Evolutionary conservation across 352 stramenopile species (phyloP), one percentile per base, ranked within the genome.

Genomic region (Phytophthora agathidicida): DNA sequence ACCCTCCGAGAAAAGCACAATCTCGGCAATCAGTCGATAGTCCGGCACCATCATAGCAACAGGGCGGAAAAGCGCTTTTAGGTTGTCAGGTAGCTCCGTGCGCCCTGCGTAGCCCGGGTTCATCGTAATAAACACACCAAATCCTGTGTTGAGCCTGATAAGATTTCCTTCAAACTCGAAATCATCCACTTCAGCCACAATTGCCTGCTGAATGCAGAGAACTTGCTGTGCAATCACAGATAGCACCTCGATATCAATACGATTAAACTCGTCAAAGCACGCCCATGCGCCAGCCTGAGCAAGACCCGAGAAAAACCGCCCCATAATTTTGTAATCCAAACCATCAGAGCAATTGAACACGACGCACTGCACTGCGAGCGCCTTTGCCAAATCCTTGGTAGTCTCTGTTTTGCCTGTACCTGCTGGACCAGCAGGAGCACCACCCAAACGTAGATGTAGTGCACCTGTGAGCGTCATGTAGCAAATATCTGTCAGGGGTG

Each of bases 241-340:
- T 4, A 98, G 55, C 19, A 98, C 94, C 60, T 98, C 94, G 42
- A 98, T 98, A 64, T 98, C 93, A 41, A 98, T 98, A 19, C 94
- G 91, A 60, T 98, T 98, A 66, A 98, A 98, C 66, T 98, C 94
- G 55, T 98, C 94, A 67, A 98, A 98, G 70, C 94, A 98, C 7
- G 92, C 94, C 94, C 94, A 98, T 7, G 94, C 92, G 4, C 93
- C 93, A 3, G 92, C 88, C 52, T 98, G 93, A 2, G 93, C 93
- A 0, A 98, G 71, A 13, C 94, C 94, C 0, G 93, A 98, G 73
- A 98, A 98, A 71, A 98, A 98, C 0, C 94, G 70, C 0, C 94
- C 94, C 94, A 98, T 98, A 66, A 98, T 98, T 65, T 98, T 98
- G 74, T 98, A 98, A 71, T 98, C 93, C 27, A 98, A 68, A 7